A percentile compares a stretch with the other conserved stretches of the same genome.
These are phyloP conservation scores for Vitis riparia DNA, from an alignment of 164 flowering plant genomes.

Conservation along the genomic window DNA sequence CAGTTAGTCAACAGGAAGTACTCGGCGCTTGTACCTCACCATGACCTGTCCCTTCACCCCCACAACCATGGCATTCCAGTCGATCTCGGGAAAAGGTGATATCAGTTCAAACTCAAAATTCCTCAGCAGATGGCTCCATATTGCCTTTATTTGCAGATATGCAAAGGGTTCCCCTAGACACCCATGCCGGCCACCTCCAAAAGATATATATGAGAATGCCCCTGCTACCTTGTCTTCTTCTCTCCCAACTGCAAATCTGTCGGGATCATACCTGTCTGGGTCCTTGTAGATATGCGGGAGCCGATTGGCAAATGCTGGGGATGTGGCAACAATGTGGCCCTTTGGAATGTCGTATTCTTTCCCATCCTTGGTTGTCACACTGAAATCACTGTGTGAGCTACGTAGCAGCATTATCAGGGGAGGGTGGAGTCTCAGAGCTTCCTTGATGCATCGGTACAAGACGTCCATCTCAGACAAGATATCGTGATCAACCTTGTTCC, in stretches of 20 bases:
- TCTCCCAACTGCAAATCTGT: constrained; percentile 77
- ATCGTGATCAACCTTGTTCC: constrained; percentile 80
- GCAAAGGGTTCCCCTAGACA: constrained; percentile 97
- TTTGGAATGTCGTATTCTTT: constrained; percentile 87
- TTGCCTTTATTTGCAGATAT: constrained; percentile 89
- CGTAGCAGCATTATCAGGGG: constrained; percentile 88
- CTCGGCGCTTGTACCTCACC: constrained; percentile 89
- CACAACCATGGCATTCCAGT: constrained; percentile 99
- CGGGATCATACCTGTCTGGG: constrained; percentile 85
- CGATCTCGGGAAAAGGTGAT: constrained; percentile 91
- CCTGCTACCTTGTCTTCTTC: constrained; percentile 96
- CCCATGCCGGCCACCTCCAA: constrained; percentile 96
- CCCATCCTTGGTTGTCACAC: constrained; percentile 77
- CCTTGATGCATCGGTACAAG: constrained; percentile 81
- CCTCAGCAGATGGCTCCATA: constrained; percentile 90
- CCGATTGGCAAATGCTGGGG: constrained; percentile 93
- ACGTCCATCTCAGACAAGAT: constrained; percentile 88
- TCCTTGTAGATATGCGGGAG: constrained; percentile 73
- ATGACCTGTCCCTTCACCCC: constrained; percentile 94
- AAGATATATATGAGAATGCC: constrained; percentile 88
- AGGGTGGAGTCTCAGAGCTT: constrained; percentile 94
- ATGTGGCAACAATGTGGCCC: constrained; percentile 94
- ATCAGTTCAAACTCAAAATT: constrained; percentile 82
- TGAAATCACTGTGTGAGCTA: constrained; percentile 80
- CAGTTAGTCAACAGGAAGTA: constrained; percentile 35